Percentiles rank a stretch among this genome's conserved stretches.
Conservation (phyloP, 768 basidiomycete species). For the Sarcodon sp. region DNA sequence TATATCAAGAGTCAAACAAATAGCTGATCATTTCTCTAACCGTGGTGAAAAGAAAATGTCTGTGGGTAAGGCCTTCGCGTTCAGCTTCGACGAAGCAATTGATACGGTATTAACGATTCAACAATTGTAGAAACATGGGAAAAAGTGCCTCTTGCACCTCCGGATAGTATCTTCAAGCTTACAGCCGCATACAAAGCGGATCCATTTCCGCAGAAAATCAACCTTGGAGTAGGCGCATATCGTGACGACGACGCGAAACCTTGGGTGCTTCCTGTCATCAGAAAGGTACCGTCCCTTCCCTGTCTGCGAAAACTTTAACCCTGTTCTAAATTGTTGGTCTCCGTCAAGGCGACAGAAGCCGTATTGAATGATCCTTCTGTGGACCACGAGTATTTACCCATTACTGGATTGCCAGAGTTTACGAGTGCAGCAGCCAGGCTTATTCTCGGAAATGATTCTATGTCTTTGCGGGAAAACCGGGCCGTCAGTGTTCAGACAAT, state of each 20-base stretch:
- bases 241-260: conserved; percentile 80
- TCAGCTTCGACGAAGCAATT: no score
- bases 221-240: conserved; percentile 90
- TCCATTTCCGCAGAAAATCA: conserved; percentile 64
- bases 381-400: conserved; percentile 90
- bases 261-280: conserved; percentile 87
- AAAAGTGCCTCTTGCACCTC: conserved; percentile 69
- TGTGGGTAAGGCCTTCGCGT: no score
- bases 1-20: no score
- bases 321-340: conserved; percentile 1
- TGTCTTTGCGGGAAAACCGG: conserved; percentile 57
- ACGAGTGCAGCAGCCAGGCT: conserved; percentile 72
- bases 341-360: conserved; percentile 47
- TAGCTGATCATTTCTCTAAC: no score
- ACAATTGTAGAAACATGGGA: conserved; percentile 52
- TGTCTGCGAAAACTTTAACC: conserved; percentile 1
- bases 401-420: conserved; percentile 77
- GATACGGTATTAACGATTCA: no score
- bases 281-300: conserved; percentile 40
- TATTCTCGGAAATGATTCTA: conserved; percentile 63
- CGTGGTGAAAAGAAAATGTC: no score
- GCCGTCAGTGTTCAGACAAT: conserved; percentile 84
- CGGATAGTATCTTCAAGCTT: conserved; percentile 88
- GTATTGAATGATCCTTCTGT: conserved; percentile 56
- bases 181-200: conserved; percentile 85